Percentiles rank a stretch among this genome's conserved stretches.
Evolutionary conservation across 805 yeast species (phyloP).

Genomic region (Saturnispora saitoi): DNA sequence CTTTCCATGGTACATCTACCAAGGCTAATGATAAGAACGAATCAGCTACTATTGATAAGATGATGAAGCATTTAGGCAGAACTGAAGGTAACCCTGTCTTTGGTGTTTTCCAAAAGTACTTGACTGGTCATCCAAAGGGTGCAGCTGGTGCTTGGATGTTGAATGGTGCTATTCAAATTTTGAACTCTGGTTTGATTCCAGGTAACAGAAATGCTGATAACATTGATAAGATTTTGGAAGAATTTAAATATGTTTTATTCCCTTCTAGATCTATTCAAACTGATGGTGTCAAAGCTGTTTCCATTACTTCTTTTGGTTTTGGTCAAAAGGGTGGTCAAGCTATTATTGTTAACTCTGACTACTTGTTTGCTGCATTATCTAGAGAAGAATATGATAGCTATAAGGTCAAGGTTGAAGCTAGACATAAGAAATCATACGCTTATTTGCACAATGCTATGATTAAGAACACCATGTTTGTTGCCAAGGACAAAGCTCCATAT

Average conservation of each 20-base stretch:
- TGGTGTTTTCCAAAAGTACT: conserved; percentile 97
- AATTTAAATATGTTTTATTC: conserved; percentile 81
- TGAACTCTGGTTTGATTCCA: conserved; percentile 84
- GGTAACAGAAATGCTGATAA: conserved; percentile 99
- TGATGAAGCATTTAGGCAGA: conserved; percentile 95
- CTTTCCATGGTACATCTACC: conserved; percentile 99
- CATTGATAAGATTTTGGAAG: conserved; percentile 73
- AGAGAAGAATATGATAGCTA: conserved; percentile 64
- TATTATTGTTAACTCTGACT: conserved; percentile 84
- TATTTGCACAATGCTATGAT: conserved; percentile 94
- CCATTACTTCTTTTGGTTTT: conserved; percentile 96
- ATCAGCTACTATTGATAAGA: conserved; percentile 78
- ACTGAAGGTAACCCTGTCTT: conserved; percentile 94
- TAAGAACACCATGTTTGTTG: conserved; percentile 82
- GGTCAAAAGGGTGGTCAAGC: conserved; percentile 99
- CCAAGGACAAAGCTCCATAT: conserved; percentile 93
- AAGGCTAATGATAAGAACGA: conserved; percentile 98
- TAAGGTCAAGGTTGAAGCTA: conserved; percentile 44
- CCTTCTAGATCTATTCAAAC: conserved; percentile 92
- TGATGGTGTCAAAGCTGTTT: conserved; percentile 95
- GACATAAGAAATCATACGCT: conserved; percentile 86
- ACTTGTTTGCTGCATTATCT: conserved; percentile 77
- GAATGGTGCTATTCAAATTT: conserved; percentile 93
- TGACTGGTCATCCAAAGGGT: conserved; percentile 99
- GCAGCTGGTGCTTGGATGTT: conserved; percentile 99